Conservation (phyloP, 306 rosid species). For the Canavalia gladiata region DNA sequence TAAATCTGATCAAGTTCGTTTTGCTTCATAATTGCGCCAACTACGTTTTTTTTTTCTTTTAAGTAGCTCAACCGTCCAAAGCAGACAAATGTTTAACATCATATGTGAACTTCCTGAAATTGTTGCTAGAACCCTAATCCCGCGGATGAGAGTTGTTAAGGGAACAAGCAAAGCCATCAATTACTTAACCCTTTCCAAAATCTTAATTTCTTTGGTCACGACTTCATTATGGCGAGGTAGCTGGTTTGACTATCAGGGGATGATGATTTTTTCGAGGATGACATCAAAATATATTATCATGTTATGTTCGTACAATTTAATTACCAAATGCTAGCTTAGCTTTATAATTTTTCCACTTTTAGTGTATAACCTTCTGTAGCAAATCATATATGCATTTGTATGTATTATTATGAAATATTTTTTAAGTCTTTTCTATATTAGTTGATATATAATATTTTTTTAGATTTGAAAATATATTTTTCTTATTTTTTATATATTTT, state of each 20-base stretch:
- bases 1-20: background rate
- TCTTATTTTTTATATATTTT: too few relatives aligned
- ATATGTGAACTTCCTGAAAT: slow-evolving; percentile 97
- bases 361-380: too few relatives aligned
- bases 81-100: slow-evolving; percentile 85
- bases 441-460: too few relatives aligned
- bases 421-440: too few relatives aligned
- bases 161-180: slow-evolving; percentile 88
- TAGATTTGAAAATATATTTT: too few relatives aligned
- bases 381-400: too few relatives aligned
- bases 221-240: slow-evolving; percentile 95
- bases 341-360: too few relatives aligned
- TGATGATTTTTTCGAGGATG: background rate
- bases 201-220: slow-evolving; percentile 88
- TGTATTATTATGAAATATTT: too few relatives aligned
- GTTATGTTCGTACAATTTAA: background rate
- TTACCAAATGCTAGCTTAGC: background rate
- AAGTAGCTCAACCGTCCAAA: slow-evolving; percentile 87
- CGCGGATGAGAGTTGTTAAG: slow-evolving; percentile 91
- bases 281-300: slow-evolving; percentile 1
- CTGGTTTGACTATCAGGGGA: slow-evolving; percentile 93
- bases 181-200: slow-evolving; percentile 96
- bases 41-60: slow-evolving; percentile 45
- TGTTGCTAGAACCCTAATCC: slow-evolving; percentile 94
- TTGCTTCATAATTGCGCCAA: slow-evolving; percentile 28